phyloP scores from a whole-genome alignment of 108 stramenopile species.

The Nitzschia sp. region DNA sequence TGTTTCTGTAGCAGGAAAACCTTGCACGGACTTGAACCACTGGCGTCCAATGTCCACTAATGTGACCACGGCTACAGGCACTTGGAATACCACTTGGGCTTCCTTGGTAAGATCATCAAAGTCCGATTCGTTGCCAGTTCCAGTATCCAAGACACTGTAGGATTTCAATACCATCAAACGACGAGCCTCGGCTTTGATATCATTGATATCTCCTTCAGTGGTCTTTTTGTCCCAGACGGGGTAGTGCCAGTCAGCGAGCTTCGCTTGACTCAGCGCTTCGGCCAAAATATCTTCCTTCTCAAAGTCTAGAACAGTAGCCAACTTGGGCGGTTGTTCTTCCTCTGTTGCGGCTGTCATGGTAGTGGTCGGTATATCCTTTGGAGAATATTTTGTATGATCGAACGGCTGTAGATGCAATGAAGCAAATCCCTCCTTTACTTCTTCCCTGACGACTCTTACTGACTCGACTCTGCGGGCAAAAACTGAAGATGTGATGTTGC shows the following conservation, averaged over 20 bases:
- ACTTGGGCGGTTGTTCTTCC: background rate
- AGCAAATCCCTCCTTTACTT: too few relatives aligned
- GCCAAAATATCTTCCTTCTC: background rate
- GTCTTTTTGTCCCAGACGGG: background rate
- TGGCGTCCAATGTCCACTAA: constrained; percentile 76
- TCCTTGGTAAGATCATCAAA: constrained; percentile 42
- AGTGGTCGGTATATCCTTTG: too few relatives aligned
- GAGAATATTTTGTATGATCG: too few relatives aligned
- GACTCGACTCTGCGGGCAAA: too few relatives aligned
- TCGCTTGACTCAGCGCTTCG: background rate
- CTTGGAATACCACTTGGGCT: constrained; percentile 55
- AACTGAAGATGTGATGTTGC: too few relatives aligned
- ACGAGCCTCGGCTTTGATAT: background rate
- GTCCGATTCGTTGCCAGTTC: constrained; percentile 55
- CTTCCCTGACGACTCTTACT: too few relatives aligned
- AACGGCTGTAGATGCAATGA: too few relatives aligned
- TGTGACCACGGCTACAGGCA: constrained; percentile 70
- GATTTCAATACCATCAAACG: constrained; percentile 62
- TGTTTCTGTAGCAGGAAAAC: constrained; percentile 75
- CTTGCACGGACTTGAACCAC: constrained; percentile 81
- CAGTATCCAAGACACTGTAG: constrained; percentile 73
- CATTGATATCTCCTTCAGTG: constrained; percentile 1
- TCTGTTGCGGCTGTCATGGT: background rate
- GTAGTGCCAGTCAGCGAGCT: background rate
- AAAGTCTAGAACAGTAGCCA: background rate